Percentiles rank a stretch among this genome's conserved stretches.
Conservation (phyloP, 495 filamentous ascomycete species). For the Aspergillus olivimuriae region DNA sequence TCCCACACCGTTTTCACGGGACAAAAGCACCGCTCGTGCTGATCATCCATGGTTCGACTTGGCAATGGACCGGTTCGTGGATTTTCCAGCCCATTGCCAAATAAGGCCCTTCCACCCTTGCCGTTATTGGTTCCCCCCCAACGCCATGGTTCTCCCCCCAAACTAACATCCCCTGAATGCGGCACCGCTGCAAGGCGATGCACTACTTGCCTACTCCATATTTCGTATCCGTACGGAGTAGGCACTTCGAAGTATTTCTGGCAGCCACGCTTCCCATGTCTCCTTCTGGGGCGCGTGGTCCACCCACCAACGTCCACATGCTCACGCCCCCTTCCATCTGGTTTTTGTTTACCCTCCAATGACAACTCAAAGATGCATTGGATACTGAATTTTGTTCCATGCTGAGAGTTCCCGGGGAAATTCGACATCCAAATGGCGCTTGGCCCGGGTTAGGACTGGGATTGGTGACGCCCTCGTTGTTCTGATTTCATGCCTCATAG, state of each 20-base stretch:
- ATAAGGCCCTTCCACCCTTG: not conserved
- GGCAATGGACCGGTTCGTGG: conserved; percentile 1
- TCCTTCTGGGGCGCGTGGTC: not conserved
- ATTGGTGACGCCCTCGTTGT: too few relatives aligned
- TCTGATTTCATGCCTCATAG: conserved; percentile 2
- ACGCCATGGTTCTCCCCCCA: not conserved
- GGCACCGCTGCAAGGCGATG: not conserved
- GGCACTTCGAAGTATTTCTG: not conserved
- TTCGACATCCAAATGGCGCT: too few relatives aligned
- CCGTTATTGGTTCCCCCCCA: conserved; percentile 1
- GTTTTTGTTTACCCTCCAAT: conserved; percentile 2
- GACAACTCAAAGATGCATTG: not conserved
- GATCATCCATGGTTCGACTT: conserved; percentile 16
- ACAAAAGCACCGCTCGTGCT: conserved; percentile 11
- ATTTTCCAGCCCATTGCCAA: conserved; percentile 3
- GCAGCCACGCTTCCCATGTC: not conserved
- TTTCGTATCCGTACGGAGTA: too few relatives aligned
- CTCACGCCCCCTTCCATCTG: not conserved
- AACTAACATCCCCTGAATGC: conserved; percentile 2
- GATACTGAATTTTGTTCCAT: too few relatives aligned
- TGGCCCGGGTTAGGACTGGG: too few relatives aligned
- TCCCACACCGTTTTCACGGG: conserved; percentile 1
- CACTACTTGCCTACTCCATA: not conserved
- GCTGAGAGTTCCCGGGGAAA: too few relatives aligned
- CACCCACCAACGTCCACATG: conserved; percentile 1